Evolutionary conservation across 495 filamentous ascomycete species (phyloP), one percentile per base, ranked within the genome.

Genomic region (Hyaloscypha variabilis): DNA sequence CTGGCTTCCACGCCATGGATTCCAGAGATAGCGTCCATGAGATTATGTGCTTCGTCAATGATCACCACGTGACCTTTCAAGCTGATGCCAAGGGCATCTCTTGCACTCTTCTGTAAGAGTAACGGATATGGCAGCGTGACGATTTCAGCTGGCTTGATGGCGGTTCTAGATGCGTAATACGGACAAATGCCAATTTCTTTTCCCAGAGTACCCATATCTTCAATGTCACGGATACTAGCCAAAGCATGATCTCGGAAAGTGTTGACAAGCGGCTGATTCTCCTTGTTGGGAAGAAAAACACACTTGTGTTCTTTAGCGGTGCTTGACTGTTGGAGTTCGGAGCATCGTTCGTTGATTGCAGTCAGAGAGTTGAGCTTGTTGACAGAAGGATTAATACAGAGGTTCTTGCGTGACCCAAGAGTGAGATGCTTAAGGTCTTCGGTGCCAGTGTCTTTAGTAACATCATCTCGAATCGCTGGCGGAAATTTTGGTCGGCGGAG

Each of bases 31-130:
- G 94, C 91, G 75, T 97, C 93, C 88, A 97, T 97, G 31, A 99
- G 84, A 73, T 99, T 99, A 73, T 99, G 95, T 1, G 96, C 95
- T 78, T 99, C 95, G 71, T 99, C 95, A 67, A 99, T 91, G 51
- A 99, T 90, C 25, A 99, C 85, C 2, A 98, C 82, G 74, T 97
- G 94, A 8, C 86, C 89, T 69, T 94, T 93, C 11, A 99, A 76
- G 30, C 91, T 95, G 24, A 99, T 83, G 34, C 88, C 87, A 3
- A 99, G 83, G 5, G 95, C 92, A 63, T 98, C 93, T 51, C 95
- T 82, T 6, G 95, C 94, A 29, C 91, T 93, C 70, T 89, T 90
- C 69, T 98, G 95, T 29, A 99, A 80, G 0, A 99, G 81, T 25
- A 98, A 75, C 19, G 93, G 95, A 76, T 99, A 99, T 24, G 95